A percentile compares a stretch with the other conserved stretches of the same genome.
These are phyloP conservation scores for Globisporangium okanoganense DNA, from an alignment of 352 stramenopile genomes.

Conservation along the genomic window DNA sequence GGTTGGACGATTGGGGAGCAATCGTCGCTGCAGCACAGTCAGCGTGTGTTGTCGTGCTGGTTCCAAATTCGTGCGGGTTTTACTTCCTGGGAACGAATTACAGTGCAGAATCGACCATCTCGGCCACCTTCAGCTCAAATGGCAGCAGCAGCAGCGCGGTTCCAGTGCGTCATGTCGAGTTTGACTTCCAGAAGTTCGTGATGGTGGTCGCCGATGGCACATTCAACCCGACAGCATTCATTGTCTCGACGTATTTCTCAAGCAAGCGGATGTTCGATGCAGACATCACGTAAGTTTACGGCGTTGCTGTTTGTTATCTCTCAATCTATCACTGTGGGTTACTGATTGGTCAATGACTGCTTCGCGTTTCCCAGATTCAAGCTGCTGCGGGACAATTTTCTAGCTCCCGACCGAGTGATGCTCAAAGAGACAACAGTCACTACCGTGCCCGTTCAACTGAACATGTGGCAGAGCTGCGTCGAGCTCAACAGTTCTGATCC, in stretches of 20 bases:
- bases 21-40: constrained; percentile 13
- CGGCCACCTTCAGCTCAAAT: background rate
- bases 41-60: constrained; percentile 36
- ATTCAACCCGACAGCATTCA: constrained; percentile 40
- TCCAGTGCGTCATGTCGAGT: constrained; percentile 54
- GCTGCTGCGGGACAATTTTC: constrained; percentile 54
- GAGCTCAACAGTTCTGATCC: constrained; percentile 38
- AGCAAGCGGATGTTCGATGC: constrained; percentile 35
- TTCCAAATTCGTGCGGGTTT: constrained; percentile 41
- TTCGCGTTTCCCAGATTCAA: constrained; percentile 27
- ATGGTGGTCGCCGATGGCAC: constrained; percentile 49
- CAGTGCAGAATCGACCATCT: background rate
- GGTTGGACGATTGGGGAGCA: constrained; percentile 39
- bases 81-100: constrained; percentile 36
- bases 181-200: constrained; percentile 46
- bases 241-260: constrained; percentile 40
- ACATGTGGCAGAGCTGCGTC: constrained; percentile 31
- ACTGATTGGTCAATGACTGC: background rate
- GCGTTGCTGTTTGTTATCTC: background rate
- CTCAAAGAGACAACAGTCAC: constrained; percentile 43
- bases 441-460: constrained; percentile 11
- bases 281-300: constrained; percentile 28
- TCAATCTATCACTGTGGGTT: background rate
- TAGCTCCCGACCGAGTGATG: constrained; percentile 38
- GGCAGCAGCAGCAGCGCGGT: constrained; percentile 2